These are phyloP conservation scores for Syncephalastrum sp. DNA, from an alignment of 371 early-diverging fungal genomes.

Conservation along the genomic window DNA sequence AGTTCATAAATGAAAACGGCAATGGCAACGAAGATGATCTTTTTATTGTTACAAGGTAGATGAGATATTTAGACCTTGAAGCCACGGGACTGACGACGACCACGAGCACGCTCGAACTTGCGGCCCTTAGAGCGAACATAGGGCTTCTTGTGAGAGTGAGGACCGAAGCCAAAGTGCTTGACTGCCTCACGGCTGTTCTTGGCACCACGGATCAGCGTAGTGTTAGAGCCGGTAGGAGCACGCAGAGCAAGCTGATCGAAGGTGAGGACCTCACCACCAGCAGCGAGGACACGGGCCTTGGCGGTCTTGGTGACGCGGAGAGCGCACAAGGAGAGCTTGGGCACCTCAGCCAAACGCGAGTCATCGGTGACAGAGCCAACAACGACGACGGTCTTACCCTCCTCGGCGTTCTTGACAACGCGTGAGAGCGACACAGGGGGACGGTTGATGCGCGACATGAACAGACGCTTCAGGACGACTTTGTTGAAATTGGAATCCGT, in stretches of 20 bases:
- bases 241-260: constrained; percentile 98
- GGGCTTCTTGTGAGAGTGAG: constrained; percentile 83
- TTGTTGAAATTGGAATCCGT: constrained; percentile 98
- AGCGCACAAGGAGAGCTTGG: constrained; percentile 95
- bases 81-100: constrained; percentile 95
- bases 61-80: constrained; percentile 75
- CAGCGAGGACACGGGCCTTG: constrained; percentile 95
- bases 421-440: constrained; percentile 94
- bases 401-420: constrained; percentile 69
- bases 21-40: too few relatives aligned
- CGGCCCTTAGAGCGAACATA: constrained; percentile 98
- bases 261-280: constrained; percentile 97
- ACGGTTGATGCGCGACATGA: constrained; percentile 96
- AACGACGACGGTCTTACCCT: constrained; percentile 84
- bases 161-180: constrained; percentile 84
- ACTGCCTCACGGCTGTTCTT: constrained; percentile 91
- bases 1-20: background rate
- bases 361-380: constrained; percentile 98
- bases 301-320: constrained; percentile 94
- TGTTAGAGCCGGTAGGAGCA: constrained; percentile 96
- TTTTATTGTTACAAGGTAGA: too few relatives aligned
- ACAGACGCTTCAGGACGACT: constrained; percentile 96
- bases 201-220: constrained; percentile 92
- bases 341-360: constrained; percentile 88
- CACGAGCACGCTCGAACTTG: constrained; percentile 99